Conservation (phyloP, 2,329 filamentous ascomycete genomes). For the Thielaviopsis ethacetica region DNA sequence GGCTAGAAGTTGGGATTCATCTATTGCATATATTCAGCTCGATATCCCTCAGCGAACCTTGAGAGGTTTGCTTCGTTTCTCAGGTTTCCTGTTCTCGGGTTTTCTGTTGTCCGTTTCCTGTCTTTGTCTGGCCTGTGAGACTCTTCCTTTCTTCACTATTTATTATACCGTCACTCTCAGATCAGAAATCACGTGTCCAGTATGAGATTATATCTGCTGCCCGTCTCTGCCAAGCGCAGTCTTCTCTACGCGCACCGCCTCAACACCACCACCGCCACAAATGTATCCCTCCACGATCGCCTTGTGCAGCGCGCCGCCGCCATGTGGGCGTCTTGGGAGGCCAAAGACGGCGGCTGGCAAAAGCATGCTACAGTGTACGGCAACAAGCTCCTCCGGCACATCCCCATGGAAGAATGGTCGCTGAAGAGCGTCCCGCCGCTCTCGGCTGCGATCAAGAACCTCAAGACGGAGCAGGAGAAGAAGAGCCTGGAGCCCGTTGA, state of each 20-base stretch:
- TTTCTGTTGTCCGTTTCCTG: neutral
- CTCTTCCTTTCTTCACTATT: neutral
- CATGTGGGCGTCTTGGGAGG: constrained; percentile 79
- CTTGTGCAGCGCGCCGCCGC: constrained; percentile 53
- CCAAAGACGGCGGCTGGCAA: constrained; percentile 73
- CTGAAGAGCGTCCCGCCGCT: constrained; percentile 85
- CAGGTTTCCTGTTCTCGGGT: neutral
- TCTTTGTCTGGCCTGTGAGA: neutral
- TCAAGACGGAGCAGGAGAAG: neutral
- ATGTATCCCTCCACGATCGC: constrained; percentile 37
- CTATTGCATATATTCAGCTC: neutral
- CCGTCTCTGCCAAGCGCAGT: constrained; percentile 78
- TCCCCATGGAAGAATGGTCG: constrained; percentile 95
- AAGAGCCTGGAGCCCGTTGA: constrained; percentile 34
- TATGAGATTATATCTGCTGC: constrained; percentile 90
- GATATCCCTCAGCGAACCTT: neutral
- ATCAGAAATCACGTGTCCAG: constrained; percentile 14
- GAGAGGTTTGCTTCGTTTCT: no score
- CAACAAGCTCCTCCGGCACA: constrained; percentile 68
- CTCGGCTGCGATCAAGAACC: constrained; percentile 22
- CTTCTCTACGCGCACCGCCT: constrained; percentile 82
- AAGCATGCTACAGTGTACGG: constrained; percentile 72
- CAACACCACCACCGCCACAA: constrained; percentile 28
- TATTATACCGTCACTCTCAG: neutral
- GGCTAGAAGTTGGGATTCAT: neutral